Conservation (phyloP, 2,329 filamentous ascomycete genomes). For the Exophiala spinifera region DNA sequence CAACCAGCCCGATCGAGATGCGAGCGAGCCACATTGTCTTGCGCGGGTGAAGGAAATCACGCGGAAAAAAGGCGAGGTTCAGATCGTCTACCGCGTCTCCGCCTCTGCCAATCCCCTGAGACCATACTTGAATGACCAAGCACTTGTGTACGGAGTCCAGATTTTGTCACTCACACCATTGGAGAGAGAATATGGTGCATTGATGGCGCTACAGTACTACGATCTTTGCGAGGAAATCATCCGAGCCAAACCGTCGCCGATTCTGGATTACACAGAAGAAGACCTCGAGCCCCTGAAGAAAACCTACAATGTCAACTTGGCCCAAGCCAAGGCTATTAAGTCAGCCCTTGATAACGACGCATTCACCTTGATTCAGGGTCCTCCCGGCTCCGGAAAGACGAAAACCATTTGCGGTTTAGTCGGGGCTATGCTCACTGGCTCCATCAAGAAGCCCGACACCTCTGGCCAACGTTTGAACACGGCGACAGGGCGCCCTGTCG, state of each 20-base stretch:
- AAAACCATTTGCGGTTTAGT: slow-evolving; percentile 98
- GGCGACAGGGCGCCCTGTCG: slow-evolving; percentile 25
- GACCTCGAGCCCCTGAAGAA: slow-evolving; percentile 66
- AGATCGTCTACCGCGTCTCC: slow-evolving; percentile 76
- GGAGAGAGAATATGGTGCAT: slow-evolving; percentile 88
- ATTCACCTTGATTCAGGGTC: slow-evolving; percentile 93
- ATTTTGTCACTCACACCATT: slow-evolving; percentile 91
- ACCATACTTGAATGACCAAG: slow-evolving; percentile 64
- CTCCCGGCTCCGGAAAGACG: slow-evolving; percentile 94
- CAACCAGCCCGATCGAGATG: slow-evolving; percentile 64
- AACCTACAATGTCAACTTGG: slow-evolving; percentile 80
- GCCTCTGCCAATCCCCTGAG: slow-evolving; percentile 65
- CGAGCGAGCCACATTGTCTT: slow-evolving; percentile 72
- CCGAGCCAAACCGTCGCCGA: slow-evolving; percentile 81
- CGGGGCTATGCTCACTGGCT: slow-evolving; percentile 71
- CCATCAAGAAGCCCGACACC: slow-evolving; percentile 49
- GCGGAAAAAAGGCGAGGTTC: slow-evolving; percentile 75
- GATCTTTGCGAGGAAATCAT: slow-evolving; percentile 92
- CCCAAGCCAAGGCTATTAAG: slow-evolving; percentile 86
- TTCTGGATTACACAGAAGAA: slow-evolving; percentile 75
- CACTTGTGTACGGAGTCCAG: slow-evolving; percentile 70
- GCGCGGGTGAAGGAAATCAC: slow-evolving; percentile 77
- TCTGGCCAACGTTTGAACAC: slow-evolving; percentile 44
- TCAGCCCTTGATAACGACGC: slow-evolving; percentile 94
- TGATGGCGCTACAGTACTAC: slow-evolving; percentile 90